Evolutionary conservation across 306 rosid genomes (phyloP), one percentile per base, ranked within the genome.

Genomic region (Echinosophora koreensis): DNA sequence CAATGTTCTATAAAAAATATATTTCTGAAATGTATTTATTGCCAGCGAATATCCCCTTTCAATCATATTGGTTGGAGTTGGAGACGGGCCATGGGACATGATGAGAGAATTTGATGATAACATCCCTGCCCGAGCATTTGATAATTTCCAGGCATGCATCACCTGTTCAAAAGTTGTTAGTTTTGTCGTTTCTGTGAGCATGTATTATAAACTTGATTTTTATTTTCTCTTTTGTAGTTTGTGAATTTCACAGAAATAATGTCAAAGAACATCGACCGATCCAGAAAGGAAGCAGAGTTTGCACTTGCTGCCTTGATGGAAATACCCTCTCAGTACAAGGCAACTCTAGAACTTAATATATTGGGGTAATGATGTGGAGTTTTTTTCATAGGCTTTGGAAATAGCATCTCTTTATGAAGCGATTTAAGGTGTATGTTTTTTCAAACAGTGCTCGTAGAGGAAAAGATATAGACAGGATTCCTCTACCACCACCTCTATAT

Each of bases 51-150:
- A 91, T 66, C 97, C 99, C 12, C 70, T 96, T 71, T 96, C 99
- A 47, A 96, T 96, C 70, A 74, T 96, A 74, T 63, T 96, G 57
- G 99, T 96, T 18, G 99, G 99, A 61, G 98, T 93, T 67, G 99
- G 99, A 77, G 99, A 96, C 55, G 99, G 99, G 47, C 99, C 99
- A 3, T 96, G 99, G 99, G 97, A 96, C 68, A 93, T 88, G 94
- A 96, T 96, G 98, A 90, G 81, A 82, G 82, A 89, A 81, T 96
- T 96, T 80, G 96, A 92, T 12, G 98, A 96, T 63, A 92, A 93
- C 87, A 93, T 96, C 81, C 99, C 99, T 2, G 89, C 94, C 5
- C 92, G 99, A 56, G 85, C 86, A 47, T 96, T 96, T 62, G 99
- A 96, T 87, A 93, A 96, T 79, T 96, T 96, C 86, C 99, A 96